A percentile compares a stretch with the other conserved stretches of the same genome.
Evolutionary conservation across 1,284 basidiomycete genomes (phyloP).

Genomic region (Porogramme epimiltina): DNA sequence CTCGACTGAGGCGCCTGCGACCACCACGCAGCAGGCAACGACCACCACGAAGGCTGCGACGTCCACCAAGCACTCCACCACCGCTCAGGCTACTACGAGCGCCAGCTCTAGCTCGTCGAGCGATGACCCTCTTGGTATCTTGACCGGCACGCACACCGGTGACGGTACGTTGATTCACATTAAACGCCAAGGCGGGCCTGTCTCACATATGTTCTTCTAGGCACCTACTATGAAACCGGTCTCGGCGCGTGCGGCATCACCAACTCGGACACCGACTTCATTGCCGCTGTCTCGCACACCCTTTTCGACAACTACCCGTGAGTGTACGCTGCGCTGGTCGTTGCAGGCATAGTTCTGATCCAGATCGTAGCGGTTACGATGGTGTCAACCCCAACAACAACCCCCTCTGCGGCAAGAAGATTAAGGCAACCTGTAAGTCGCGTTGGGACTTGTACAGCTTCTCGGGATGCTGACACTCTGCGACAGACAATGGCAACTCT

Average conservation of each 20-base stretch:
- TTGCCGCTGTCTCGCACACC: slow-evolving; percentile 59
- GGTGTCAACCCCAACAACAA: slow-evolving; percentile 63
- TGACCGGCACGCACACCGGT: slow-evolving; percentile 51
- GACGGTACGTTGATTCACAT: slow-evolving; percentile 40
- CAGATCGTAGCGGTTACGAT: slow-evolving; percentile 46
- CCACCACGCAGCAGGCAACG: slow-evolving; percentile 11
- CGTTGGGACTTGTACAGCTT: not conserved
- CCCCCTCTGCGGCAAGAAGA: slow-evolving; percentile 55
- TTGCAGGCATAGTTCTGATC: not conserved
- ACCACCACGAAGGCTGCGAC: slow-evolving; percentile 31
- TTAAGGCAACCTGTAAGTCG: slow-evolving; percentile 51
- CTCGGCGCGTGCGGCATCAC: slow-evolving; percentile 71
- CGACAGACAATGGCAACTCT: slow-evolving; percentile 51
- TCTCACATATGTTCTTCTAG: slow-evolving; percentile 28
- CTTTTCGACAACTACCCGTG: slow-evolving; percentile 68
- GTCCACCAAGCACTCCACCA: slow-evolving; percentile 13
- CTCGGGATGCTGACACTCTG: not conserved
- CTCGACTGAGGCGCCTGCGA: slow-evolving; percentile 20
- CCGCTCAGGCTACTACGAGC: slow-evolving; percentile 11
- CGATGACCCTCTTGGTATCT: slow-evolving; percentile 29
- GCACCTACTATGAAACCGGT: slow-evolving; percentile 61
- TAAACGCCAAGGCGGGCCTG: not conserved
- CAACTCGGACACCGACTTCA: slow-evolving; percentile 54
- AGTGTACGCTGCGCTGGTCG: slow-evolving; percentile 25
- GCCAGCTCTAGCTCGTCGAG: slow-evolving; percentile 17